Percentiles rank a stretch among this genome's conserved stretches.
phyloP scores from a whole-genome alignment of 2,329 filamentous ascomycete genomes.

The Cercospora brassicicola region DNA sequence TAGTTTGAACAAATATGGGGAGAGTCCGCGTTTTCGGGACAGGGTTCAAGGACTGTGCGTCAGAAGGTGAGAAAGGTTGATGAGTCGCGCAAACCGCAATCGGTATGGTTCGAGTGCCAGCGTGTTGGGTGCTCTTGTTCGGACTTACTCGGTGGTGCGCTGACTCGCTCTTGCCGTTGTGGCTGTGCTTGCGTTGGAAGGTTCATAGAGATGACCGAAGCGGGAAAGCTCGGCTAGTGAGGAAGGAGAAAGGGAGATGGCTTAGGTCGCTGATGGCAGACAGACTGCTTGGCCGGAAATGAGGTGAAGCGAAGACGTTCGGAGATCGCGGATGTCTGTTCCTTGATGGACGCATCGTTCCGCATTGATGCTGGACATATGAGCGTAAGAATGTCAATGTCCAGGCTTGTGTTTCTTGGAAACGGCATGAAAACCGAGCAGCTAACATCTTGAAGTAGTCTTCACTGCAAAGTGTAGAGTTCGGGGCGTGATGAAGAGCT shows the following conservation, averaged over 20 bases:
- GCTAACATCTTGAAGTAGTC: neutral
- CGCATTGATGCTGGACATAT: too few relatives aligned
- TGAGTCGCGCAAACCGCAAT: neutral
- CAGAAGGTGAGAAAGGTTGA: neutral
- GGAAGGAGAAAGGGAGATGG: too few relatives aligned
- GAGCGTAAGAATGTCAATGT: too few relatives aligned
- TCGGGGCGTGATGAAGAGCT: neutral
- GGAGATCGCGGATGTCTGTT: neutral
- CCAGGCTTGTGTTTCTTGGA: too few relatives aligned
- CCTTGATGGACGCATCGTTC: neutral
- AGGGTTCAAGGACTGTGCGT: neutral
- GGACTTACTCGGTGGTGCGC: neutral
- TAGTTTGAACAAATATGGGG: neutral
- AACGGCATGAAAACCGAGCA: too few relatives aligned
- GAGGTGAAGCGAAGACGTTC: too few relatives aligned
- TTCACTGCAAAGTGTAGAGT: neutral
- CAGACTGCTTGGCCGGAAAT: too few relatives aligned
- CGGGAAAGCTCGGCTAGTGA: too few relatives aligned
- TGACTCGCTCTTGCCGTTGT: neutral
- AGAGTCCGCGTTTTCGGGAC: neutral
- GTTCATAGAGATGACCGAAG: too few relatives aligned
- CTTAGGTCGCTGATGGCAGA: too few relatives aligned
- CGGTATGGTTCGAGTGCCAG: neutral
- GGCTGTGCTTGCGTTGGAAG: neutral
- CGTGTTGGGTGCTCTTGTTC: neutral